Evolutionary conservation across 2,329 filamentous ascomycete genomes (phyloP).

Genomic region (Ambrosiella beaveri): DNA sequence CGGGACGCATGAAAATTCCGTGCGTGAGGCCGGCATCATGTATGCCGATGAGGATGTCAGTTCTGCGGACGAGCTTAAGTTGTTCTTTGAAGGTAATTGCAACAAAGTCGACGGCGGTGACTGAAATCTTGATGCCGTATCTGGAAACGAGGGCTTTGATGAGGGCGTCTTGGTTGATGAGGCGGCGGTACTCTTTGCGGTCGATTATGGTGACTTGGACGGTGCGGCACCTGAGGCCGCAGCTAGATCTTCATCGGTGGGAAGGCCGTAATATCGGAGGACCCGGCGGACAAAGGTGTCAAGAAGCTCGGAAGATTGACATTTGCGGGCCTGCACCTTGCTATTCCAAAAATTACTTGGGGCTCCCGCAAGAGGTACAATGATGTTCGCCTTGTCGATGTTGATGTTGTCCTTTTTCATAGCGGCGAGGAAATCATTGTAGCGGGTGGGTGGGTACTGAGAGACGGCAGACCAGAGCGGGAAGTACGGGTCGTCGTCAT

Average conservation of each 20-base stretch:
- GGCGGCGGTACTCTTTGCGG: constrained; percentile 19
- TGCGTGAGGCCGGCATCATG: constrained; percentile 29
- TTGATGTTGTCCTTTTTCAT: neutral
- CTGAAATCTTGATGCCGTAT: constrained; percentile 14
- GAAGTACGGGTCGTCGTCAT: constrained; percentile 19
- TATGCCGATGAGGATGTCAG: constrained; percentile 26
- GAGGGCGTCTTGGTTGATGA: constrained; percentile 18
- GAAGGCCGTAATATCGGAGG: constrained; percentile 18
- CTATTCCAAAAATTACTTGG: constrained; percentile 24
- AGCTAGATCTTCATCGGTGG: neutral
- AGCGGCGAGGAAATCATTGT: constrained; percentile 15
- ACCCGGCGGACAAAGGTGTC: constrained; percentile 20
- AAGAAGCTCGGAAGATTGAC: constrained; percentile 21
- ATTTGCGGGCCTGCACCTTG: constrained; percentile 9
- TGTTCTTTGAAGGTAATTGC: constrained; percentile 23
- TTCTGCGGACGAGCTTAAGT: constrained; percentile 20
- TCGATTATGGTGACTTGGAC: constrained; percentile 22
- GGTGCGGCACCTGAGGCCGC: constrained; percentile 4
- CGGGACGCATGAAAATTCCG: constrained; percentile 23
- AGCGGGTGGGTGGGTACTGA: constrained; percentile 18
- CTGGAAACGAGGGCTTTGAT: constrained; percentile 16
- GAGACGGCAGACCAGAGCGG: constrained; percentile 24
- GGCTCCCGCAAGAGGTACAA: constrained; percentile 24
- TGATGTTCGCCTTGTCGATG: constrained; percentile 18
- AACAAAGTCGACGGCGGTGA: constrained; percentile 23